Evolutionary conservation across 2,329 filamentous ascomycete genomes (phyloP).

Genomic region (Didymella exigua): DNA sequence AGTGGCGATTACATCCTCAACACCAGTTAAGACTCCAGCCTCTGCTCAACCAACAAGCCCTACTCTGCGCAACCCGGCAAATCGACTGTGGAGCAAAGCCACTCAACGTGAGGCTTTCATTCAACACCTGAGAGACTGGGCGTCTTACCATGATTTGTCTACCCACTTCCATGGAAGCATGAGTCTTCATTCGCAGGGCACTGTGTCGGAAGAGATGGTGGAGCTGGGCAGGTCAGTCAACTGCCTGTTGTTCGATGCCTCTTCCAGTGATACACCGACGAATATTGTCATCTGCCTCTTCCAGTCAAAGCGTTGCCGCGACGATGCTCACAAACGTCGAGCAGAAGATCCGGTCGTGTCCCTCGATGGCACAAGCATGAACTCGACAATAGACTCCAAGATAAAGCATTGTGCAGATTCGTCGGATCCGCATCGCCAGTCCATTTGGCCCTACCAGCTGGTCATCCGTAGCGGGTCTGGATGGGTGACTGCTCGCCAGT

Average conservation of each 20-base stretch:
- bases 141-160: slow-evolving; percentile 37
- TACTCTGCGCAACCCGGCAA: slow-evolving; percentile 21
- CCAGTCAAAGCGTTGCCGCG: slow-evolving; percentile 16
- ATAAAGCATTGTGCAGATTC: not conserved
- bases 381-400: not conserved
- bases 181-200: slow-evolving; percentile 21
- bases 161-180: slow-evolving; percentile 38
- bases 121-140: slow-evolving; percentile 34
- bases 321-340: not conserved
- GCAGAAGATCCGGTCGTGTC: not conserved
- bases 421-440: not conserved
- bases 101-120: slow-evolving; percentile 30
- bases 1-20: not conserved
- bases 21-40: not conserved
- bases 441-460: slow-evolving; percentile 29
- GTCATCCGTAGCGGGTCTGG: slow-evolving; percentile 38
- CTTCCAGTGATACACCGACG: slow-evolving; percentile 24
- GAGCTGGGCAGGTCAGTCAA: slow-evolving; percentile 36
- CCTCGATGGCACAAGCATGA: not conserved
- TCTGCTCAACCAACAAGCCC: slow-evolving; percentile 11
- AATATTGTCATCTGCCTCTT: slow-evolving; percentile 37
- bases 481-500: slow-evolving; percentile 40
- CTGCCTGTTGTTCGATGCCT: slow-evolving; percentile 31
- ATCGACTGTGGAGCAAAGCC: slow-evolving; percentile 24
- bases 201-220: slow-evolving; percentile 11